Conservation (phyloP, 208 protist genomes). For the Porcisia hertigi region DNA sequence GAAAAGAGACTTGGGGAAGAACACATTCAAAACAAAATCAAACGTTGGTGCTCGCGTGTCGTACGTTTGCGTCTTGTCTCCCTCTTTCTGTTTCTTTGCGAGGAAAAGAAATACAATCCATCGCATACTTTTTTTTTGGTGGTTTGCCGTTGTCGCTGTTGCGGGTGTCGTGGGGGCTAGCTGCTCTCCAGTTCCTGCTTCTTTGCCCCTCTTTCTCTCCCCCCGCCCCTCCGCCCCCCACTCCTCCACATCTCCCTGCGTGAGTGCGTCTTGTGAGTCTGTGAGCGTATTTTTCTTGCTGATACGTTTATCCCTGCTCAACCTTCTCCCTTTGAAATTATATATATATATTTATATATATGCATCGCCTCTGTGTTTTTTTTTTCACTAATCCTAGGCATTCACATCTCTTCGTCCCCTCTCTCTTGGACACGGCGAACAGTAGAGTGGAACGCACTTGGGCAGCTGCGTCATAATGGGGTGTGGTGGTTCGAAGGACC, state of each 20-base stretch:
- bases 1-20: neutral
- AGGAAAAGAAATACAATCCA: too few species aligned
- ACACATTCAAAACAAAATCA: neutral
- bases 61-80: neutral
- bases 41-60: neutral
- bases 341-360: neutral
- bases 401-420: too few species aligned
- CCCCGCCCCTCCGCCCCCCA: neutral
- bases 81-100: neutral
- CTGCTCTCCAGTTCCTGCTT: neutral
- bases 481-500: slow-evolving; percentile 29
- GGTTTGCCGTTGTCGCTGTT: neutral
- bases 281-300: neutral
- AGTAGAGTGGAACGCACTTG: too few species aligned
- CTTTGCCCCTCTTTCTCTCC: neutral
- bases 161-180: neutral
- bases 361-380: too few species aligned
- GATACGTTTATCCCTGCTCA: neutral
- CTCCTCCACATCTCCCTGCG: neutral
- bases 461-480: slow-evolving; percentile 17
- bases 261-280: too few species aligned
- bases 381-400: too few species aligned
- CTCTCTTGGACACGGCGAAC: too few species aligned
- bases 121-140: neutral
- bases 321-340: neutral